Base-by-base conservation (phyloP, 1,284 basidiomycete species). In the Cutaneotrichosporon mucoides region DNA sequence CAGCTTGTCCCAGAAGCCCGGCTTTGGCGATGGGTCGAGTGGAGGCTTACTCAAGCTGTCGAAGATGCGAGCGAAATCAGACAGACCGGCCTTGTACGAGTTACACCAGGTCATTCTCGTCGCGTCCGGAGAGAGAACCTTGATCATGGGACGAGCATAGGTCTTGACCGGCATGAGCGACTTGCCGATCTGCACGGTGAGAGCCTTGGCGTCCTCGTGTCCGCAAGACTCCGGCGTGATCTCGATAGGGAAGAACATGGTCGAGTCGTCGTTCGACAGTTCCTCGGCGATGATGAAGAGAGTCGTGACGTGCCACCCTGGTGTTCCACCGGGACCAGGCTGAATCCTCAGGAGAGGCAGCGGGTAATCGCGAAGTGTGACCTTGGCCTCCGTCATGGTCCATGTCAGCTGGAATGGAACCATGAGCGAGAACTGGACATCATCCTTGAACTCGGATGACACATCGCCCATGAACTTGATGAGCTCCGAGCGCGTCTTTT, bases 1-100 rank as follows among this genome's bases (percentile, higher is more conserved):
- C 67, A 96, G 79, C 86, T 86, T 98, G 73, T 98, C 94, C 95
- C 95, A 98, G 76, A 97, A 97, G 2, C 92, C 94, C 56, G 95
- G 76, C 33, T 85, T 83, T 11, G 90, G 88, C 5, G 92, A 95
- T n/a, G 86, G 83, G 77, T 99, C 95, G 42, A 85, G 84, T 38
- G 91, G 86, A 11, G 90, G 83, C 65, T 87, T 87, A 1, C 88
- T 86, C 55, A 99, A 72, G 1, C 86, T 87, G 60, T 98, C 95
- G 36, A 98, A 74, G 24, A 95, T 83, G 46, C 87, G 84, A 81
- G 89, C 86, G 49, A 98, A 77, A 70, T 98, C 95, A 68, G 94
- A 89, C 24, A 92, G 88, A 4, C 88, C 87, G 12, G 93, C 87
- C 60, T 86, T 84, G 66, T 94, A 90, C 62, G 92, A 95, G 56